Evolutionary conservation across 352 stramenopile species (phyloP).

Genomic region (Pythium aquatile): DNA sequence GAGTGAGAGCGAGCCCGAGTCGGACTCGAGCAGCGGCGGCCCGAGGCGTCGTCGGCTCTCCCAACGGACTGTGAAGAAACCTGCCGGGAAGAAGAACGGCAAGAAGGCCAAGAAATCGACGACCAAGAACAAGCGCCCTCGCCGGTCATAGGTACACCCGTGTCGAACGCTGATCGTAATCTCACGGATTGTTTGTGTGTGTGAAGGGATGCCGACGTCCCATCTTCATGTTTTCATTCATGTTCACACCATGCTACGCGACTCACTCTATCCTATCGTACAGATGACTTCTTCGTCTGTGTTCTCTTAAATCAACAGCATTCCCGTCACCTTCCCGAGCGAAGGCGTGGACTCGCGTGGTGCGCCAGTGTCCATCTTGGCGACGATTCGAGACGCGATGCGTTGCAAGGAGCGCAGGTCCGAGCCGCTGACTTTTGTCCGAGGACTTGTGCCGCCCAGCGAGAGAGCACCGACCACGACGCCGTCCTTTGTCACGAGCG

Average conservation of each 20-base stretch:
- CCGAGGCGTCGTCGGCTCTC: slow-evolving; percentile 32
- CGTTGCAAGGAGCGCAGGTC: slow-evolving; percentile 69
- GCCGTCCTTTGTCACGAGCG: slow-evolving; percentile 67
- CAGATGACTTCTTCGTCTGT: not conserved
- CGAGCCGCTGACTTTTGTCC: slow-evolving; percentile 58
- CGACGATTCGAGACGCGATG: slow-evolving; percentile 64
- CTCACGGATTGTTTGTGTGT: no score
- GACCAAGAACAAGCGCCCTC: slow-evolving; percentile 18
- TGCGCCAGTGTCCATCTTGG: slow-evolving; percentile 67
- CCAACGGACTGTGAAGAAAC: slow-evolving; percentile 4
- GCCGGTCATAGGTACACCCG: slow-evolving; percentile 2
- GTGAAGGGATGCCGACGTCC: slow-evolving; percentile 12
- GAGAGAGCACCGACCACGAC: slow-evolving; percentile 71
- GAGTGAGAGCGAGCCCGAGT: slow-evolving; percentile 32
- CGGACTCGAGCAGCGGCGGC: slow-evolving; percentile 42
- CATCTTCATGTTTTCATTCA: not conserved
- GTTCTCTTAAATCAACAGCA: slow-evolving; percentile 22
- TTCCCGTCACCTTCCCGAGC: slow-evolving; percentile 7
- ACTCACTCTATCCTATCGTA: slow-evolving; percentile 10
- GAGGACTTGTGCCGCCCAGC: slow-evolving; percentile 61
- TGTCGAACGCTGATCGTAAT: not conserved
- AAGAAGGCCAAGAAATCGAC: slow-evolving; percentile 20
- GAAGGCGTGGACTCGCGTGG: slow-evolving; percentile 10
- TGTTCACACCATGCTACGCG: not conserved
- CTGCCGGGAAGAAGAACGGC: slow-evolving; percentile 1